phyloP scores from a whole-genome alignment of 2,329 filamentous ascomycete genomes.

The Exophiala sp. region DNA sequence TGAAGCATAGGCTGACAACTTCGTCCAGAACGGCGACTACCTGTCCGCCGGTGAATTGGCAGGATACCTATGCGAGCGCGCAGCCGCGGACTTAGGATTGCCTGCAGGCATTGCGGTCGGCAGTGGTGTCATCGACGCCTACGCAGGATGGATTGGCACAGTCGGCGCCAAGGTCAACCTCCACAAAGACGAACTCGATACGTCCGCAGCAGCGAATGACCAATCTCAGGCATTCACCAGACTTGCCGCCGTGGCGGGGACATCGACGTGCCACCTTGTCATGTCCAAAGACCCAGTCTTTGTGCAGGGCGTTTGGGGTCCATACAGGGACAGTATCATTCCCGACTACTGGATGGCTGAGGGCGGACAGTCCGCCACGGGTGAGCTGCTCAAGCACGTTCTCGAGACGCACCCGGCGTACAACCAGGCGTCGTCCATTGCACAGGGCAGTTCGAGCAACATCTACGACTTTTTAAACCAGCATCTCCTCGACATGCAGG shows the following conservation, averaged over 20 bases:
- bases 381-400: conserved; percentile 89
- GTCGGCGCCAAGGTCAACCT: conserved; percentile 94
- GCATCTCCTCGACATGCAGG: conserved; percentile 73
- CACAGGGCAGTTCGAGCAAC: conserved; percentile 77
- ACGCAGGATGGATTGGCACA: conserved; percentile 97
- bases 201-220: conserved; percentile 70
- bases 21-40: conserved; percentile 77
- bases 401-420: conserved; percentile 93
- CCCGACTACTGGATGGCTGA: conserved; percentile 96
- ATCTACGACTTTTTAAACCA: conserved; percentile 95
- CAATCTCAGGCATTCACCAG: conserved; percentile 90
- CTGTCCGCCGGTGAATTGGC: conserved; percentile 89
- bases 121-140: conserved; percentile 95
- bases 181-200: conserved; percentile 63
- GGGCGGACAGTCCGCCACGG: conserved; percentile 93
- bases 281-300: conserved; percentile 94
- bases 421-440: conserved; percentile 71
- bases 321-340: conserved; percentile 89
- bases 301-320: conserved; percentile 93
- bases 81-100: conserved; percentile 77
- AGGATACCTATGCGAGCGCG: conserved; percentile 77
- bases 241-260: conserved; percentile 89
- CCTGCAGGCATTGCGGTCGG: conserved; percentile 86
- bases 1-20: neutral
- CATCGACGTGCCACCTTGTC: conserved; percentile 93